These are phyloP conservation scores for Blastocystis sp. DNA, from an alignment of 352 stramenopile genomes.

Conservation along the genomic window DNA sequence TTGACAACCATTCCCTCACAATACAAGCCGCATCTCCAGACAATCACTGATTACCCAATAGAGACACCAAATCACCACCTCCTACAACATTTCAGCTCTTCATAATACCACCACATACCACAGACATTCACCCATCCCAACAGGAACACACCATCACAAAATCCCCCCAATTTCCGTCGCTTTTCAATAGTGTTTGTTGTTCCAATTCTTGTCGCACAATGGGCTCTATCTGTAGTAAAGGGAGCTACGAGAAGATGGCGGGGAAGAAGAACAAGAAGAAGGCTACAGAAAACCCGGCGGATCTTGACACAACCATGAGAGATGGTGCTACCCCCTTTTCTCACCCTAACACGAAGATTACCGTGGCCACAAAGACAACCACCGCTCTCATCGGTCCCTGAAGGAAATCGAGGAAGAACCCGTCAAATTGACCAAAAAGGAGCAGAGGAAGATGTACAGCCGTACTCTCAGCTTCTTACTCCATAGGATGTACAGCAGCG, in stretches of 20 bases:
- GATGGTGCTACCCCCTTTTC: slow-evolving; percentile 13
- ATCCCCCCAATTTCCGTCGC: neutral
- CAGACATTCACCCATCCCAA: too few species aligned
- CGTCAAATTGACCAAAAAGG: neutral
- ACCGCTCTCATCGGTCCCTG: neutral
- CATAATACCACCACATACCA: too few species aligned
- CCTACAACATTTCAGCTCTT: too few species aligned
- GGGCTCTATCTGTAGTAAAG: slow-evolving; percentile 62
- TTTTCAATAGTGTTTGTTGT: neutral
- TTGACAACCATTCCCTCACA: too few species aligned
- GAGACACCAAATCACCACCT: too few species aligned
- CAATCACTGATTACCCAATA: too few species aligned
- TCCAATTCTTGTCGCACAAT: neutral
- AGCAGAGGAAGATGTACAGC: neutral
- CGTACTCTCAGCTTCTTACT: neutral
- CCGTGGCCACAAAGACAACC: slow-evolving; percentile 17
- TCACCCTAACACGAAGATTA: slow-evolving; percentile 17
- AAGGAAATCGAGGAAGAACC: neutral
- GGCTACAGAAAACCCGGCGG: slow-evolving; percentile 23
- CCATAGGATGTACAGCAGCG: slow-evolving; percentile 36
- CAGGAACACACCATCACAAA: neutral
- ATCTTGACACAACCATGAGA: slow-evolving; percentile 54
- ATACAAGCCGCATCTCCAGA: too few species aligned
- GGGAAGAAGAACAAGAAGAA: slow-evolving; percentile 26
- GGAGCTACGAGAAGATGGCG: slow-evolving; percentile 62